These are phyloP conservation scores for Globomyces pollinis-pini DNA, from an alignment of 192 early-diverging fungal species.

Conservation along the genomic window DNA sequence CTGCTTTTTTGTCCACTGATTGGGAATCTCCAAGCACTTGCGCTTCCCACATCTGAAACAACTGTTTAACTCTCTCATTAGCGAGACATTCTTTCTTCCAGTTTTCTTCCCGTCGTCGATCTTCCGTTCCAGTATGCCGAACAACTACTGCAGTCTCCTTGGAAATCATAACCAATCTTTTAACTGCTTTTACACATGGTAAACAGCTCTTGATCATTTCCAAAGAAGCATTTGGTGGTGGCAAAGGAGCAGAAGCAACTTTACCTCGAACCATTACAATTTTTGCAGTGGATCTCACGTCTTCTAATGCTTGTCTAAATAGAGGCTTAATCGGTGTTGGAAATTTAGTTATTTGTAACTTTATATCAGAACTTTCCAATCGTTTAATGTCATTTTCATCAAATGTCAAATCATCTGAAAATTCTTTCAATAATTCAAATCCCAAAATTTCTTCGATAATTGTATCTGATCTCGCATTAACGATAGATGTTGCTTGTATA, in stretches of 20 bases:
- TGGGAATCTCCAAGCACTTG: constrained; percentile 13
- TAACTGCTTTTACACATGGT: constrained; percentile 41
- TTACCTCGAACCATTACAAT: constrained; percentile 28
- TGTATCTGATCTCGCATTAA: constrained; percentile 22
- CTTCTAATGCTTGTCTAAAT: constrained; percentile 16
- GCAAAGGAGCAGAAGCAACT: constrained; percentile 32
- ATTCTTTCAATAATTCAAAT: constrained; percentile 34
- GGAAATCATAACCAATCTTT: constrained; percentile 34
- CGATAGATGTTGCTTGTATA: constrained; percentile 25
- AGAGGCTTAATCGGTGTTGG: constrained; percentile 23
- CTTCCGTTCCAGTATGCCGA: constrained; percentile 20
- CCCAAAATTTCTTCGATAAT: constrained; percentile 32
- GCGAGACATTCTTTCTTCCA: constrained; percentile 30
- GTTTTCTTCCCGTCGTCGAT: constrained; percentile 25
- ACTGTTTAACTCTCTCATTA: constrained; percentile 38
- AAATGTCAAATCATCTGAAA: constrained; percentile 27
- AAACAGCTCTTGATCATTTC: constrained; percentile 42
- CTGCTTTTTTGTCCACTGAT: not conserved
- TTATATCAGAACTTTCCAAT: constrained; percentile 16
- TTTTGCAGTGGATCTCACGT: constrained; percentile 26
- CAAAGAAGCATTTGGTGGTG: constrained; percentile 25
- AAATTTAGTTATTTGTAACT: constrained; percentile 10
- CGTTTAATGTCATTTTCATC: constrained; percentile 21
- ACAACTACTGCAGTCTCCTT: constrained; percentile 28
- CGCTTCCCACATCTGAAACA: constrained; percentile 41